Conservation (phyloP, 2,329 filamentous ascomycete genomes). For the Fusarium dimerum region DNA sequence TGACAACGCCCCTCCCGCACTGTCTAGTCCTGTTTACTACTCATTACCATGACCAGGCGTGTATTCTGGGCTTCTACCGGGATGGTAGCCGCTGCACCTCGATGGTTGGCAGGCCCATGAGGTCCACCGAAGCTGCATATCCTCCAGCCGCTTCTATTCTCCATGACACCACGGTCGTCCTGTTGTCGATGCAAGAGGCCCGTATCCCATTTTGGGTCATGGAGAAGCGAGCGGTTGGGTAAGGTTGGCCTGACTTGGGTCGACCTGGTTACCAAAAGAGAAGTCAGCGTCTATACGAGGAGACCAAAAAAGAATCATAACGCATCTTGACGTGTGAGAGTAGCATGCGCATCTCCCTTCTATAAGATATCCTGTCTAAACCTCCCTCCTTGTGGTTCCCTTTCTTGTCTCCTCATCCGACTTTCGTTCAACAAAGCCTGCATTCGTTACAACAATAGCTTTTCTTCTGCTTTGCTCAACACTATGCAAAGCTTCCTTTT, state of each 20-base stretch:
- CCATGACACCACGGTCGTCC: conserved; percentile 18
- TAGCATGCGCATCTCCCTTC: neutral
- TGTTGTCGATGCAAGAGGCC: conserved; percentile 19
- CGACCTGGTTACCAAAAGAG: neutral
- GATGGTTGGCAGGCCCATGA: neutral
- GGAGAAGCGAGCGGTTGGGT: neutral
- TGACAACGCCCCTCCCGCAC: no score
- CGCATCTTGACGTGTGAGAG: neutral
- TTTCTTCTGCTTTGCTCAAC: conserved; percentile 13
- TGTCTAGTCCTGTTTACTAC: no score
- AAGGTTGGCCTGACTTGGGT: conserved; percentile 11
- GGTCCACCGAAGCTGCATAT: conserved; percentile 12
- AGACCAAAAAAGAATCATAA: conserved; percentile 5
- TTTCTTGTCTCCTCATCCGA: conserved; percentile 10
- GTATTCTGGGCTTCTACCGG: no score
- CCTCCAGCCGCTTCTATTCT: conserved; percentile 6
- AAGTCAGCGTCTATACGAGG: conserved; percentile 5
- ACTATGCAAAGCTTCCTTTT: conserved; percentile 21
- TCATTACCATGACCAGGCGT: no score
- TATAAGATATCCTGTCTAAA: conserved; percentile 16
- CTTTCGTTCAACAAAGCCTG: conserved; percentile 19
- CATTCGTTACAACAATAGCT: conserved; percentile 5
- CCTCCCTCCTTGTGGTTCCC: neutral
- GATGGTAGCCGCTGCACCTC: no score
- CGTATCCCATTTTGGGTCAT: conserved; percentile 10